Evolutionary conservation across 257 asterid species (phyloP).

Genomic region (Paraleonurus japonicus): DNA sequence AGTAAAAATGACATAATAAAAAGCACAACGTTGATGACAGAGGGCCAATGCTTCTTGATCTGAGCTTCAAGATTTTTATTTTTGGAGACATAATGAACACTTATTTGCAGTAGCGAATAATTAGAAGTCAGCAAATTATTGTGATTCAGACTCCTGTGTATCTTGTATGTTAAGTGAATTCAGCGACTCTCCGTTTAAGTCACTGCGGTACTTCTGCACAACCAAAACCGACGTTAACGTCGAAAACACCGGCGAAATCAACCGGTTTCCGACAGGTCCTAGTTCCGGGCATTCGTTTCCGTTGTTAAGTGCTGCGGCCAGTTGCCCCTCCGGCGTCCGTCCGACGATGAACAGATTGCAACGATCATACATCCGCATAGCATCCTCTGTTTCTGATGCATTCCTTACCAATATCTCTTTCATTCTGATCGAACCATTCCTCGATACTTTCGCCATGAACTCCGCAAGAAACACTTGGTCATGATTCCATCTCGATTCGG

Average conservation of each 20-base stretch:
- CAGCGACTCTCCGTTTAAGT: constrained; percentile 16
- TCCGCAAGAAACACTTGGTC: constrained; percentile 6
- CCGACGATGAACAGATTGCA: constrained; percentile 26
- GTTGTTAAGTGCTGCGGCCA: constrained; percentile 5
- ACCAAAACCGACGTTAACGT: constrained; percentile 21
- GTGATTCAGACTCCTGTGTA: constrained; percentile 7
- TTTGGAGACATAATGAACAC: not conserved
- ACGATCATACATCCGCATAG: constrained; percentile 8
- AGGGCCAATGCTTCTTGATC: too few relatives aligned
- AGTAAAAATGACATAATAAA: not conserved
- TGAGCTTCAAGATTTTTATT: not conserved
- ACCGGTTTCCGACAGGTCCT: constrained; percentile 10
- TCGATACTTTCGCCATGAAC: not conserved
- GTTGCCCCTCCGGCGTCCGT: constrained; percentile 15
- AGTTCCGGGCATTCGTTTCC: constrained; percentile 22
- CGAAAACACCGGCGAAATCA: constrained; percentile 24
- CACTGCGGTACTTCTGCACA: constrained; percentile 19
- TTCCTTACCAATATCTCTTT: not conserved
- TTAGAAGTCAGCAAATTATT: not conserved
- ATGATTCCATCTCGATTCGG: not conserved
- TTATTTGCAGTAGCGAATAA: not conserved
- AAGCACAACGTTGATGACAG: not conserved
- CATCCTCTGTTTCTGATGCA: not conserved
- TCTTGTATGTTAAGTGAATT: constrained; percentile 6
- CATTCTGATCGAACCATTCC: not conserved